Percentiles rank a stretch among this genome's conserved stretches.
Conservation (phyloP, 345 rosid genomes). For the Anastatica hierochuntica region DNA sequence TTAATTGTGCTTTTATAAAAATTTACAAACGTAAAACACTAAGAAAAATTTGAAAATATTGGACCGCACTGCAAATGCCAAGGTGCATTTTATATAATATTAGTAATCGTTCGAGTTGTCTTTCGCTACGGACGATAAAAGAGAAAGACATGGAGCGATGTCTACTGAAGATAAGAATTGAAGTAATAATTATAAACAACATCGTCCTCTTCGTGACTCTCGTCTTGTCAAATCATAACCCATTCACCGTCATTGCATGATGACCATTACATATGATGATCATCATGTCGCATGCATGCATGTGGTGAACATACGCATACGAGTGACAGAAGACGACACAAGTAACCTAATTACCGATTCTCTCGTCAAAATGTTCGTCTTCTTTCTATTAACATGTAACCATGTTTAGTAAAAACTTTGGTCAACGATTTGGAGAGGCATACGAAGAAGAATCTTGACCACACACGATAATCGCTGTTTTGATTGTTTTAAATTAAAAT, state of each 20-base stretch:
- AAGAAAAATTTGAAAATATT: too few relatives aligned
- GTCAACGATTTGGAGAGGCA: constrained; percentile 1
- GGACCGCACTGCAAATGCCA: too few relatives aligned
- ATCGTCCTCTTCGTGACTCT: constrained; percentile 17
- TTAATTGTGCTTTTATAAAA: too few relatives aligned
- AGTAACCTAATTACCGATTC: constrained; percentile 5
- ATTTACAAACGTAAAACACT: too few relatives aligned
- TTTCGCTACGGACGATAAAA: constrained; percentile 12
- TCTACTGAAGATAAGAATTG: constrained; percentile 10
- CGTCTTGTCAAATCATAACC: constrained; percentile 30
- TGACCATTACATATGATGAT: not conserved
- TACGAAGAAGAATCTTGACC: not conserved
- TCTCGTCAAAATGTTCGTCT: constrained; percentile 16
- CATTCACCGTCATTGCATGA: constrained; percentile 16
- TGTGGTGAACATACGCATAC: not conserved
- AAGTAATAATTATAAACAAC: not conserved
- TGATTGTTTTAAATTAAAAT: not conserved
- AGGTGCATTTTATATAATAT: too few relatives aligned
- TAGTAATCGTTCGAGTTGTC: not conserved
- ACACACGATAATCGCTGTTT: not conserved
- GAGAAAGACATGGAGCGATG: constrained; percentile 26
- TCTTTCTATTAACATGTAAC: constrained; percentile 4
- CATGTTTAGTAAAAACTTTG: not conserved
- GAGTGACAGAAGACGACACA: not conserved
- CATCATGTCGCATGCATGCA: constrained; percentile 9